Evolutionary conservation across 352 stramenopile genomes (phyloP).

Genomic region (Phytophthora citricola): DNA sequence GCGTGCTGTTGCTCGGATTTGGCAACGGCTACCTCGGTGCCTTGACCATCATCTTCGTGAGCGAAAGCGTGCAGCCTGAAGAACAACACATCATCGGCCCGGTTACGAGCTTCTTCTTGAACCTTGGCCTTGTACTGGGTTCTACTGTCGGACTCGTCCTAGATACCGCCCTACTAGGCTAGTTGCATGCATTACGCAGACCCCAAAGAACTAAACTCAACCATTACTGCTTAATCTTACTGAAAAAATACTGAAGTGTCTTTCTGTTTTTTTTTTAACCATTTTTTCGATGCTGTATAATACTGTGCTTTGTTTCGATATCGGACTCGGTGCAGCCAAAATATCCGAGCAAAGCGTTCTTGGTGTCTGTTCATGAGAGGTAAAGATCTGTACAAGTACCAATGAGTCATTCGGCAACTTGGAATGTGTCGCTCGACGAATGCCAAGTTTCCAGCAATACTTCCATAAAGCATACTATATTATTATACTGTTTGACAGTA

Average conservation of each 20-base stretch:
- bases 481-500: not conserved
- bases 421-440: too few species aligned
- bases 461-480: not conserved
- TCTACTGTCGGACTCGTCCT: conserved; percentile 67
- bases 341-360: too few species aligned
- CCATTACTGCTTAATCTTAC: not conserved
- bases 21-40: conserved; percentile 82
- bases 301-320: too few species aligned
- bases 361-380: too few species aligned
- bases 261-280: too few species aligned
- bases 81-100: conserved; percentile 69
- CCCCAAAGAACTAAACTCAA: not conserved
- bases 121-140: conserved; percentile 77
- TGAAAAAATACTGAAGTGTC: not conserved
- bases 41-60: conserved; percentile 79
- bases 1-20: conserved; percentile 66
- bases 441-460: not conserved
- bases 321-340: too few species aligned
- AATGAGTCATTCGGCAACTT: too few species aligned
- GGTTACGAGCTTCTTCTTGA: conserved; percentile 88
- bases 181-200: conserved; percentile 2
- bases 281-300: too few species aligned
- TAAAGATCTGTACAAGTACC: too few species aligned
- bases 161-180: conserved; percentile 56
- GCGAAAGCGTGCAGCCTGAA: conserved; percentile 67